phyloP scores from a whole-genome alignment of 2,329 filamentous ascomycete species.

The Lecanicillium sp. region DNA sequence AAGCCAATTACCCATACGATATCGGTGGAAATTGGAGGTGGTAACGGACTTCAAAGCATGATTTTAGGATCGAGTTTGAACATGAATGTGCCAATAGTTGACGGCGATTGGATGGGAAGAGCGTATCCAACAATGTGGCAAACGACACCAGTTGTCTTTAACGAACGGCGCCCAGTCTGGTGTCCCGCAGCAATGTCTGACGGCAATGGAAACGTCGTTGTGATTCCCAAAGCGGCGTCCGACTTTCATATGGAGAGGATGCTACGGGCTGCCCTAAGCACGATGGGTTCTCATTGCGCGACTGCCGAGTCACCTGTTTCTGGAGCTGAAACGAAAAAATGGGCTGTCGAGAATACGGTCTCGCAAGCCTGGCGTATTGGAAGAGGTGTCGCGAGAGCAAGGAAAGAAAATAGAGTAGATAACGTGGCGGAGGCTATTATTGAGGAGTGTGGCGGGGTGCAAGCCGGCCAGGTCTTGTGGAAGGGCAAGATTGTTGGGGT shows the following conservation, averaged over 20 bases:
- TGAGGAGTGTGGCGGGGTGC: constrained; percentile 45
- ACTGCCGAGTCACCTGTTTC: constrained; percentile 40
- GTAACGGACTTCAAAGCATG: constrained; percentile 53
- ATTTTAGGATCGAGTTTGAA: constrained; percentile 44
- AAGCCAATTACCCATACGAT: constrained; percentile 47
- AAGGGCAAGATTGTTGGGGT: constrained; percentile 56
- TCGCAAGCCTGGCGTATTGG: constrained; percentile 52
- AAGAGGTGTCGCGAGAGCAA: constrained; percentile 45
- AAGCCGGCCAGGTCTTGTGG: constrained; percentile 48
- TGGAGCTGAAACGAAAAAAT: constrained; percentile 39
- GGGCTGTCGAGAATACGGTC: constrained; percentile 43
- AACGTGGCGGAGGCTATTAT: constrained; percentile 50
- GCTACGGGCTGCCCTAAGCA: constrained; percentile 40
- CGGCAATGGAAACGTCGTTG: constrained; percentile 41
- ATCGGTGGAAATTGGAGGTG: constrained; percentile 58
- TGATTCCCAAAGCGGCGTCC: constrained; percentile 39
- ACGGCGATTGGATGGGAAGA: constrained; percentile 49
- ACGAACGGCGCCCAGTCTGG: constrained; percentile 36
- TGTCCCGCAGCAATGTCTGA: constrained; percentile 39
- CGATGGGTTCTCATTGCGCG: constrained; percentile 47
- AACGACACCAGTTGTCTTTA: constrained; percentile 44
- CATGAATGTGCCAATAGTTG: constrained; percentile 42
- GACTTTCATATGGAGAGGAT: constrained; percentile 39
- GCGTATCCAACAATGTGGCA: constrained; percentile 48
- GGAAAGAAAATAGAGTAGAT: constrained; percentile 39